Evolutionary conservation across 75 land plant genomes (phyloP).

Genomic region (Chamaecyparis obtusa): DNA sequence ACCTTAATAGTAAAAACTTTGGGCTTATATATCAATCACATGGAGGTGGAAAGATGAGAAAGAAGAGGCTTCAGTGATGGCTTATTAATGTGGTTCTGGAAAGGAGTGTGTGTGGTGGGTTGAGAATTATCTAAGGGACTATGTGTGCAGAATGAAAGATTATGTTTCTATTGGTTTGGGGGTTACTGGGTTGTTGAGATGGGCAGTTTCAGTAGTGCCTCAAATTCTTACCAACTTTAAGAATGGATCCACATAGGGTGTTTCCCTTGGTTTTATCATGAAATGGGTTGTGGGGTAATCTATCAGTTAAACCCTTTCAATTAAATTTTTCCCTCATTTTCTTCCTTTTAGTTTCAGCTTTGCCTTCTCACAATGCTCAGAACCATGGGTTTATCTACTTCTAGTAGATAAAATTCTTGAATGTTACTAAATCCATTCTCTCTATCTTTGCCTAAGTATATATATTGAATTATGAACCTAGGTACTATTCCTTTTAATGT

Average conservation of each 20-base stretch:
- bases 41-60: no score
- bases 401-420: no score
- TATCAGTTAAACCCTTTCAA: background rate
- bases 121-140: constrained; percentile 43
- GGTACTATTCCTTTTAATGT: no score
- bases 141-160: constrained; percentile 53
- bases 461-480: no score
- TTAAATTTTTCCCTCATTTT: background rate
- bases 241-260: no score
- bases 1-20: no score
- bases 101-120: constrained; percentile 57
- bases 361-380: no score
- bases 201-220: constrained; percentile 81
- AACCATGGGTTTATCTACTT: no score
- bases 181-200: constrained; percentile 56
- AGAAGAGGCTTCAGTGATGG: background rate
- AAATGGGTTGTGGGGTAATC: constrained; percentile 83
- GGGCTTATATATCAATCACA: no score
- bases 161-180: constrained; percentile 51
- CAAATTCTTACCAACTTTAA: constrained; percentile 68
- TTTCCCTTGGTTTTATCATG: constrained; percentile 33
- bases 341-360: no score
- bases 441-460: no score
- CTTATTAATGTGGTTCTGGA: background rate
- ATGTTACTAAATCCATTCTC: no score